Conservation (phyloP, 495 filamentous ascomycete genomes). For the Penicillium bialowiezense region DNA sequence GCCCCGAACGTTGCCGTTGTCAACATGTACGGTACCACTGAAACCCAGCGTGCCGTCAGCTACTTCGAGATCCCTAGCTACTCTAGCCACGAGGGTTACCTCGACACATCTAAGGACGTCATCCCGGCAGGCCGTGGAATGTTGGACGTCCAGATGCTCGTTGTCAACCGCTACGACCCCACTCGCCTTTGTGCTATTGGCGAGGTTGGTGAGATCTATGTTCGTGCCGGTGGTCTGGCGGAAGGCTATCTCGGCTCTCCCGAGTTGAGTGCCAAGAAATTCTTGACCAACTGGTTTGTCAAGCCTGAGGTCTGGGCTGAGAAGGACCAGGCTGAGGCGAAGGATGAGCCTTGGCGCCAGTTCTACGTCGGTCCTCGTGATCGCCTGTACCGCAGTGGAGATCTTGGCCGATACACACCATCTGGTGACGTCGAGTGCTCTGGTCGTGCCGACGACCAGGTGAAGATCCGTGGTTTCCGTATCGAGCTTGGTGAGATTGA, state of each 20-base stretch:
- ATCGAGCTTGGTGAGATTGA: slow-evolving; percentile 96
- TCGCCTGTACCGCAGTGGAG: slow-evolving; percentile 79
- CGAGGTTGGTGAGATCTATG: slow-evolving; percentile 83
- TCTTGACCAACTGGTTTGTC: slow-evolving; percentile 87
- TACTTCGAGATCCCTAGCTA: slow-evolving; percentile 82
- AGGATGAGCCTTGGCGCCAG: slow-evolving; percentile 63
- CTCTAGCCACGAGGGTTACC: slow-evolving; percentile 60
- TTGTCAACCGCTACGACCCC: slow-evolving; percentile 77
- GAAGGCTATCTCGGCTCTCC: slow-evolving; percentile 78
- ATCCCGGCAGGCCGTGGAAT: slow-evolving; percentile 89
- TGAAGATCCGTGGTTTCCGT: slow-evolving; percentile 94
- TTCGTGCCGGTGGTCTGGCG: slow-evolving; percentile 84
- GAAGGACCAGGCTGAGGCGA: slow-evolving; percentile 51
- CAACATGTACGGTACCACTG: slow-evolving; percentile 92
- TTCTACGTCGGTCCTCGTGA: slow-evolving; percentile 84
- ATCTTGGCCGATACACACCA: slow-evolving; percentile 72
- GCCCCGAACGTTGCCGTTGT: slow-evolving; percentile 78
- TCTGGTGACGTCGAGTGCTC: slow-evolving; percentile 72
- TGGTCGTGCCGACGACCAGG: slow-evolving; percentile 83
- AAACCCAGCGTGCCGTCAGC: slow-evolving; percentile 82
- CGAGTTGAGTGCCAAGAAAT: slow-evolving; percentile 73
- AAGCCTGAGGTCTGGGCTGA: slow-evolving; percentile 70
- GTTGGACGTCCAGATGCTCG: slow-evolving; percentile 87
- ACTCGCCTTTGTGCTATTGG: slow-evolving; percentile 73
- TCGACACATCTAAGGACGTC: slow-evolving; percentile 72